Evolutionary conservation across 192 early-diverging fungal species (phyloP).

Genomic region (Paraglomus brasilianum): DNA sequence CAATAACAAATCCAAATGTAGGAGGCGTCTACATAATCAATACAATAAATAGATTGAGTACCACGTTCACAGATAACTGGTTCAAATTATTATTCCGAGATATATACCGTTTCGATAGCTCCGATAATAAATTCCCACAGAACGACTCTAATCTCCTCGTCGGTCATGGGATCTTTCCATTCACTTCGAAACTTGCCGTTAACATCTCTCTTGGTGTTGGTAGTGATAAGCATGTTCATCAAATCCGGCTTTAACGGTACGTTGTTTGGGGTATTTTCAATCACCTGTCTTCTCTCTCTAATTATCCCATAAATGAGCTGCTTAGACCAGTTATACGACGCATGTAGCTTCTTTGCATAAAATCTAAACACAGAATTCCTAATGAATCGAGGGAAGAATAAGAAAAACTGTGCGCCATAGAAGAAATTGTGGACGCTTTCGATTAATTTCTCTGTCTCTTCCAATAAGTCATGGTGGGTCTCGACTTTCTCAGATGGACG

Average conservation of each 20-base stretch:
- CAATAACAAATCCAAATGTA: constrained; percentile 25
- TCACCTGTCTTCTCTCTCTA: constrained; percentile 12
- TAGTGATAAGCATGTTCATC: constrained; percentile 14
- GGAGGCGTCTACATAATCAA: constrained; percentile 10
- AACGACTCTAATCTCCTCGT: constrained; percentile 14
- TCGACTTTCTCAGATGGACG: neutral
- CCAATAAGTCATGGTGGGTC: neutral
- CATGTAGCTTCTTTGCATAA: neutral
- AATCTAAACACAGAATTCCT: neutral
- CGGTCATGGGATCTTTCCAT: constrained; percentile 6
- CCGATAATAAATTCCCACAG: neutral
- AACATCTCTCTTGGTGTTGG: constrained; percentile 22
- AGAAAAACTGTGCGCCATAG: constrained; percentile 16
- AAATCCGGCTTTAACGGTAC: constrained; percentile 5
- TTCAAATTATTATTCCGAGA: neutral
- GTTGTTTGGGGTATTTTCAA: constrained; percentile 2
- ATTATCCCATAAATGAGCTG: neutral
- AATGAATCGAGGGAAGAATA: neutral
- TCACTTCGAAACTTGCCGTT: neutral
- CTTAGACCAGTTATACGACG: neutral
- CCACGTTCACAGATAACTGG: neutral
- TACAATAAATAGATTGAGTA: neutral
- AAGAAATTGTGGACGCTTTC: constrained; percentile 1
- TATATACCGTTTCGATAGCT: constrained; percentile 21
- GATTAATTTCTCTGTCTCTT: constrained; percentile 9